Evolutionary conservation across 345 rosid species (phyloP).

Genomic region (Trapa incisa): DNA sequence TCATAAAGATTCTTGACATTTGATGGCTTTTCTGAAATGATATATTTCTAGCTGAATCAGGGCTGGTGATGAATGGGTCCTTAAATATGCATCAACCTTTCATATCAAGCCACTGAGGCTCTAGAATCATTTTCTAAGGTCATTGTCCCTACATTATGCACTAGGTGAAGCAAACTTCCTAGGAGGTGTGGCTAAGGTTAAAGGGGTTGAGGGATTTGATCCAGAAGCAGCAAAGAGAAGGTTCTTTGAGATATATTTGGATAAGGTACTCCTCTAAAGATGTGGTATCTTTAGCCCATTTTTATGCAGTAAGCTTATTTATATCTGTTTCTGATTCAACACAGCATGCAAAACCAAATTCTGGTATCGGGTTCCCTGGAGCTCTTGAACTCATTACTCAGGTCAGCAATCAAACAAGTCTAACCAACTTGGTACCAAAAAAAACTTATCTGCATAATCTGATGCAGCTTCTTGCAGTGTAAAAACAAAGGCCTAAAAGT

Average conservation of each 20-base stretch:
- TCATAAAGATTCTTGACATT: background rate
- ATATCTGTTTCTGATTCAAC: conserved; percentile 6
- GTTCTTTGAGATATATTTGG: conserved; percentile 83
- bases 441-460: background rate
- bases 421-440: background rate
- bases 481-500: conserved; percentile 80
- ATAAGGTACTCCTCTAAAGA: conserved; percentile 42
- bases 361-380: conserved; percentile 92
- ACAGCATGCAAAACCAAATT: conserved; percentile 87
- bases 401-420: conserved; percentile 26
- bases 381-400: conserved; percentile 78
- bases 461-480: conserved; percentile 30
- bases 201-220: conserved; percentile 61
- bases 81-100: background rate
- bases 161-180: conserved; percentile 84
- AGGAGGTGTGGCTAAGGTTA: conserved; percentile 84
- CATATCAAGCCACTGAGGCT: background rate
- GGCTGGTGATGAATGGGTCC: background rate
- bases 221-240: conserved; percentile 59
- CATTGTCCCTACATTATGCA: conserved; percentile 2
- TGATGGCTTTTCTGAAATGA: background rate
- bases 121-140: background rate
- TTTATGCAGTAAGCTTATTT: background rate
- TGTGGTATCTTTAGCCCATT: background rate
- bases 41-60: background rate